phyloP scores from a whole-genome alignment of 192 early-diverging fungal species.

The Backusella tuberculispora region DNA sequence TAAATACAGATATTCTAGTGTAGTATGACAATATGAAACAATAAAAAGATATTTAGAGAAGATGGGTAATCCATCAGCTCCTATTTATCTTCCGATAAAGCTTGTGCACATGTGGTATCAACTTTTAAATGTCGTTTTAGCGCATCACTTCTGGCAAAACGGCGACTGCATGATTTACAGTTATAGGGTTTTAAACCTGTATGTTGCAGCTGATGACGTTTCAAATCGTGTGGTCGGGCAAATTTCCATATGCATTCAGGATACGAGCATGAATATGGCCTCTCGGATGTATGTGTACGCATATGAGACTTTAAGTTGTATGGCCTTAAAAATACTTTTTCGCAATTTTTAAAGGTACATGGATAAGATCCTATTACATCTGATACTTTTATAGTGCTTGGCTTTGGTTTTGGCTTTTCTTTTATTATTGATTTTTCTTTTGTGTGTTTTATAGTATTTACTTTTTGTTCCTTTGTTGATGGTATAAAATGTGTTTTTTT shows the following conservation, averaged over 20 bases:
- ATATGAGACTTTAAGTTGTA: slow-evolving; percentile 82
- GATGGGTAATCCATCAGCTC: background rate
- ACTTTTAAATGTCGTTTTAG: slow-evolving; percentile 59
- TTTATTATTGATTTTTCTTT: background rate
- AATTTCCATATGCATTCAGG: slow-evolving; percentile 59
- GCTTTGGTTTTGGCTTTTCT: background rate
- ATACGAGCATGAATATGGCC: slow-evolving; percentile 67
- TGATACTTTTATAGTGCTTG: background rate
- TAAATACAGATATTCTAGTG: background rate
- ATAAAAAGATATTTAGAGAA: background rate
- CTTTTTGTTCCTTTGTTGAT: background rate
- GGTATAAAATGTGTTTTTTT: background rate
- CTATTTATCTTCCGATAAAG: background rate
- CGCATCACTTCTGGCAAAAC: slow-evolving; percentile 76
- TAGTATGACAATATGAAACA: background rate
- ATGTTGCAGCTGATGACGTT: slow-evolving; percentile 79
- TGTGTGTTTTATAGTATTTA: background rate
- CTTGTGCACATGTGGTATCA: slow-evolving; percentile 19
- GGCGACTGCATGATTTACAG: slow-evolving; percentile 72
- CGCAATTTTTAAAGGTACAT: slow-evolving; percentile 30
- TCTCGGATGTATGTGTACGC: slow-evolving; percentile 72
- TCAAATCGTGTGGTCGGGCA: slow-evolving; percentile 76
- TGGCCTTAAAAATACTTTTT: slow-evolving; percentile 59
- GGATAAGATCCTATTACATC: background rate
- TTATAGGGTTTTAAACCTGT: slow-evolving; percentile 74